phyloP scores from a whole-genome alignment of 441 rosid species.

The Bruguiera hainesii region DNA sequence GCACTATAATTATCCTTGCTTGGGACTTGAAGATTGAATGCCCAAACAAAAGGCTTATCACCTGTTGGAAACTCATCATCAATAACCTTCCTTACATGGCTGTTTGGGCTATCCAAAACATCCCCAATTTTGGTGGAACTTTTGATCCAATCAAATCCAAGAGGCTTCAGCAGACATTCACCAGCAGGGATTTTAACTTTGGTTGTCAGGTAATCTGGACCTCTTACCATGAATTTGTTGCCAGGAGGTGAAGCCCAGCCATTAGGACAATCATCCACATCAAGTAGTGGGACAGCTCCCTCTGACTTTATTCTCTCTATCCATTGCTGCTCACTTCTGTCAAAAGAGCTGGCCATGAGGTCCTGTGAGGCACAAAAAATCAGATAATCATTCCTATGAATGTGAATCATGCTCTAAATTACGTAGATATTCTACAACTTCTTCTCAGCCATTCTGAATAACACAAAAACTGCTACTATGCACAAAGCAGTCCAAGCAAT shows the following conservation, averaged over 20 bases:
- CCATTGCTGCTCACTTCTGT: conserved; percentile 55
- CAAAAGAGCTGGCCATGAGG: conserved; percentile 38
- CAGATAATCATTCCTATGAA: no score
- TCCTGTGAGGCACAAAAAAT: conserved; percentile 19
- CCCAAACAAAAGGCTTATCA: conserved; percentile 89
- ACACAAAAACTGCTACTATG: no score
- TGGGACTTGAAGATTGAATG: conserved; percentile 86
- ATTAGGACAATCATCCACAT: conserved; percentile 54
- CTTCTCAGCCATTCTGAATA: no score
- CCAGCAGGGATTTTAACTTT: conserved; percentile 72
- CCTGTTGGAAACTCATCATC: conserved; percentile 46
- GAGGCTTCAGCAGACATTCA: conserved; percentile 67
- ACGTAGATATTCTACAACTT: no score
- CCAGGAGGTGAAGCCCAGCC: conserved; percentile 90
- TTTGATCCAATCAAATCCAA: conserved; percentile 90
- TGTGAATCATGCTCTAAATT: no score
- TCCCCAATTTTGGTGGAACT: conserved; percentile 57
- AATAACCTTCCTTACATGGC: conserved; percentile 59
- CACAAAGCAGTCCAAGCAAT: no score
- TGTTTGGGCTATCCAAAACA: conserved; percentile 50
- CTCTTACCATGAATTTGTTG: conserved; percentile 72
- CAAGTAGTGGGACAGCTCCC: conserved; percentile 75
- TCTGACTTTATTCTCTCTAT: conserved; percentile 61
- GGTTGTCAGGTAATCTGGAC: conserved; percentile 70
- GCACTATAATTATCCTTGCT: conserved; percentile 88